Evolutionary conservation across 495 filamentous ascomycete genomes (phyloP).

Genomic region (Parmelia sp.): DNA sequence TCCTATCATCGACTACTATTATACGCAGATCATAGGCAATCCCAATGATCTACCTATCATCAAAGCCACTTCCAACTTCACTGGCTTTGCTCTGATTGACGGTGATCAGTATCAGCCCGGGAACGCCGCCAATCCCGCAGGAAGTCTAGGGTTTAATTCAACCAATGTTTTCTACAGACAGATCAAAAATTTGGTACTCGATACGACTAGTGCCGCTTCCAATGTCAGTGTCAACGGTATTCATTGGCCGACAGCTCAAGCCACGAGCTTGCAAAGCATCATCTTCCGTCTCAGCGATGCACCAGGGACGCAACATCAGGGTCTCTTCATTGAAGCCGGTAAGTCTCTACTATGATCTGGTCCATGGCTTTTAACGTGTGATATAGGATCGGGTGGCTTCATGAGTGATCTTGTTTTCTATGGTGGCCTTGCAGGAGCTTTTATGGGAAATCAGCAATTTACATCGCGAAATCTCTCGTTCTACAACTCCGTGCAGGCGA

Average conservation of each 20-base stretch:
- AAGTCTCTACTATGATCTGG: conserved; percentile 22
- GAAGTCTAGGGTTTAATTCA: conserved; percentile 42
- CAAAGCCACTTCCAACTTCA: conserved; percentile 58
- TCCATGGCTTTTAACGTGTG: not conserved
- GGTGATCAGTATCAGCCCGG: conserved; percentile 52
- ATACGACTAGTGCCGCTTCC: conserved; percentile 57
- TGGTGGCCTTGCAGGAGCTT: conserved; percentile 60
- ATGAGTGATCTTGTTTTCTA: conserved; percentile 58
- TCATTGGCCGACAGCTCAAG: conserved; percentile 71
- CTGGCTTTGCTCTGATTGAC: conserved; percentile 59
- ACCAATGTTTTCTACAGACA: conserved; percentile 76
- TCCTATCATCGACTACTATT: conserved; percentile 54
- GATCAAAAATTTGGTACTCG: conserved; percentile 70
- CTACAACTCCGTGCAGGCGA: conserved; percentile 54
- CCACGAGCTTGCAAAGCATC: conserved; percentile 71
- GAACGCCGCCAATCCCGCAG: conserved; percentile 18
- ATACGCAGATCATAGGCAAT: conserved; percentile 64
- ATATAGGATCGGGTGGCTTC: conserved; percentile 62
- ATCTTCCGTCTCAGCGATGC: conserved; percentile 59
- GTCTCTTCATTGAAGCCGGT: conserved; percentile 70
- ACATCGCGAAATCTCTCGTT: conserved; percentile 70
- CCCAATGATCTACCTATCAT: conserved; percentile 56
- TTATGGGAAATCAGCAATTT: conserved; percentile 74
- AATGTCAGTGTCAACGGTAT: conserved; percentile 54
- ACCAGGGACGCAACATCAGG: conserved; percentile 59